phyloP scores from a whole-genome alignment of 345 rosid genomes.

The Brassica carinata region DNA sequence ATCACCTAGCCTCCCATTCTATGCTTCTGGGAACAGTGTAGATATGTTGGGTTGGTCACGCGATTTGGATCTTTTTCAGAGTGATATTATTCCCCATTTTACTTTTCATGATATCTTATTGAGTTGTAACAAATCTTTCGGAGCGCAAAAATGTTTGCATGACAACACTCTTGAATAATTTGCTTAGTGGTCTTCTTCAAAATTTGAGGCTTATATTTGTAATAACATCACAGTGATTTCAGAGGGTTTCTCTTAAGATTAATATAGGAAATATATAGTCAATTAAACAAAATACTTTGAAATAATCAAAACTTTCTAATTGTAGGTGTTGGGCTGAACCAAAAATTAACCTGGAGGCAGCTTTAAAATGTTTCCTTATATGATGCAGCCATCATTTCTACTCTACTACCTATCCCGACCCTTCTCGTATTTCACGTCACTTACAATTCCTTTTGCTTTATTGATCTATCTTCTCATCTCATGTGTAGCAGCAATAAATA shows the following conservation, averaged over 20 bases:
- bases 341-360: slow-evolving; percentile 52
- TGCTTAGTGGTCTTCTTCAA: not conserved
- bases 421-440: slow-evolving; percentile 32
- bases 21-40: slow-evolving; percentile 20
- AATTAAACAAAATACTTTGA: not conserved
- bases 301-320: slow-evolving; percentile 7
- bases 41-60: slow-evolving; percentile 42
- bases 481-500: slow-evolving; percentile 5
- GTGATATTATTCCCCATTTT: not conserved
- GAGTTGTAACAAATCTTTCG: not conserved
- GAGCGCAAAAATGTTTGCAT: not conserved
- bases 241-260: not conserved
- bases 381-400: slow-evolving; percentile 56
- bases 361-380: slow-evolving; percentile 50
- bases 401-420: slow-evolving; percentile 40
- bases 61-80: slow-evolving; percentile 9
- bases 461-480: slow-evolving; percentile 10
- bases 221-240: not conserved
- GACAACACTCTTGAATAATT: not conserved
- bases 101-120: not conserved
- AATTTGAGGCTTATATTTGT: not conserved
- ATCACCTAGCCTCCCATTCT: not conserved
- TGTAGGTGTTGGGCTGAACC: slow-evolving; percentile 20
- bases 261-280: not conserved
- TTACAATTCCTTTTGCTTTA: slow-evolving; percentile 33